Base-by-base conservation (phyloP, 345 rosid genomes). In the Angophora floribunda region DNA sequence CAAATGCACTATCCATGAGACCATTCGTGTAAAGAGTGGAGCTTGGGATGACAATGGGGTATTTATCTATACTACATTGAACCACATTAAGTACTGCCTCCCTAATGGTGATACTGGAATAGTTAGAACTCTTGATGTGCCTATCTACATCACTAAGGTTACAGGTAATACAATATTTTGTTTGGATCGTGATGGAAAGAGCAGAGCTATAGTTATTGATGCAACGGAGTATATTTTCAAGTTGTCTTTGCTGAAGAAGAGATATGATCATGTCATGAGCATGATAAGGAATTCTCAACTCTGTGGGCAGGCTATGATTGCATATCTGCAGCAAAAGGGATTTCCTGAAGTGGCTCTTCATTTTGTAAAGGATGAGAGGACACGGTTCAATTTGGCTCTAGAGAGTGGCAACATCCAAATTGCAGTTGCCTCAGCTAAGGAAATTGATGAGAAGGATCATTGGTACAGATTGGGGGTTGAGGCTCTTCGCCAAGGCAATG, bases 311-410 rank as follows among this genome's bases (percentile, higher is more conserved):
- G 99, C 99, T 59, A 92, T 98, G 98, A 96, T 97, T 88, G 97
- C 99, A 51, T 96, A 98, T 91, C 92, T 97, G 90, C 99, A 97
- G 89, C 99, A 96, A 90, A 97, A 97, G 89, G 99, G 98, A 30
- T 98, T 98, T 88, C 98, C 99, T 89, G 99, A 98, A 93, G 99
- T 98, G 88, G 99, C 99, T 88, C 93, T 97, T 70, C 99, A 97
- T 91, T 97, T 97, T 91, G 99, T 97, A 88, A 97, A 95, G 90
- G 99, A 97, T 85, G 99, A 97, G 92, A 95, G 96, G 88, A 95
- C 99, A 87, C 94, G 99, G 36, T 98, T 97, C 88, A 97, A 95
- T 89, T 90, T 98, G 94, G 99, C 99, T 80, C 87, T 96, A 51
- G 99, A 95, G 94, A 96, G 99, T 88, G 99, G 99, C 85, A 97